Conservation (phyloP, 139 green algal genomes). For the Micromonas pusilla region DNA sequence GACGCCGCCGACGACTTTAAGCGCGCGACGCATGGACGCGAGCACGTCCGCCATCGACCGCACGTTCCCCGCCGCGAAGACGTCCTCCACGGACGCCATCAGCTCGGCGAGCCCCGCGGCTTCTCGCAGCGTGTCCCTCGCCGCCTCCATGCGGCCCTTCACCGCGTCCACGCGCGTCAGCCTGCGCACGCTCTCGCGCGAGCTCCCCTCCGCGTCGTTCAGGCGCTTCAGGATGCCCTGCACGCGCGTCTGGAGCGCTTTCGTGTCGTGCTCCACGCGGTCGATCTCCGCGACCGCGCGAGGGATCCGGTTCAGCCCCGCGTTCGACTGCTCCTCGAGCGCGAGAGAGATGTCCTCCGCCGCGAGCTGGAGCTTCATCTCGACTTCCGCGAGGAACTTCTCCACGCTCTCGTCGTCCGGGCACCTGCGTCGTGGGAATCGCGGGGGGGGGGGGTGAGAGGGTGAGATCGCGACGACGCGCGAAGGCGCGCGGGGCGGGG, state of each 20-base stretch:
- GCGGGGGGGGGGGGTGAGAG: neutral
- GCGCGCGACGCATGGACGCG: slow-evolving; percentile 61
- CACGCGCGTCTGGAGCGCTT: slow-evolving; percentile 41
- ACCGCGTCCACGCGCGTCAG: slow-evolving; percentile 57
- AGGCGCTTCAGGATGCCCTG: slow-evolving; percentile 34
- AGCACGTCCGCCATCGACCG: slow-evolving; percentile 66
- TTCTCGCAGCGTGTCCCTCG: slow-evolving; percentile 70
- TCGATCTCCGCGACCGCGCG: slow-evolving; percentile 72
- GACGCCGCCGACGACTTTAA: slow-evolving; percentile 55
- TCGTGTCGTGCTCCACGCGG: slow-evolving; percentile 49
- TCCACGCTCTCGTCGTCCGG: neutral
- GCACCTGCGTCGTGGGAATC: neutral
- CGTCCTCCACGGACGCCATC: slow-evolving; percentile 66
- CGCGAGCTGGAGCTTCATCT: slow-evolving; percentile 72
- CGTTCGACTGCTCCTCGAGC: slow-evolving; percentile 53
- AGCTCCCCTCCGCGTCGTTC: slow-evolving; percentile 29
- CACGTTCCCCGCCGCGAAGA: slow-evolving; percentile 59
- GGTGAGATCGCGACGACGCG: neutral
- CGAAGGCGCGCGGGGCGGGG: too few relatives aligned
- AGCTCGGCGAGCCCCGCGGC: slow-evolving; percentile 75
- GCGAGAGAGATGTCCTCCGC: slow-evolving; percentile 67
- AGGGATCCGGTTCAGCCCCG: slow-evolving; percentile 68
- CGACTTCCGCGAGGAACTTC: slow-evolving; percentile 64
- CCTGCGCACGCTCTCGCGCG: slow-evolving; percentile 33
- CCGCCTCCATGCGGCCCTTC: slow-evolving; percentile 73